Evolutionary conservation across 192 early-diverging fungal genomes (phyloP).

Genomic region (Endogone sp.): DNA sequence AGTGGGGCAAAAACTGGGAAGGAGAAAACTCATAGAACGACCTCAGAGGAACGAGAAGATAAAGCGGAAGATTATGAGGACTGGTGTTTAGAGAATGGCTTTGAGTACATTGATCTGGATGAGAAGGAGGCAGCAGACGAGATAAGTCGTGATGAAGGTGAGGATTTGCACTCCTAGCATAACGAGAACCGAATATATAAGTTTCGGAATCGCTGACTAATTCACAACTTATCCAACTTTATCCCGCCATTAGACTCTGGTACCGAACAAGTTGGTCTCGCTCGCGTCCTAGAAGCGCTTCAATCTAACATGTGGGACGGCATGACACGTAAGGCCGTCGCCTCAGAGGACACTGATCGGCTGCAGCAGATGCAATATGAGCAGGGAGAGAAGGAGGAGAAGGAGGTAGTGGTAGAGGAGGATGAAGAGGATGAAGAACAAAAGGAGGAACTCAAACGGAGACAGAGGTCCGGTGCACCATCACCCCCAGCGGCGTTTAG

Average conservation of each 20-base stretch:
- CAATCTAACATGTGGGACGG: conserved; percentile 69
- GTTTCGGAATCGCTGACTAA: too few relatives aligned
- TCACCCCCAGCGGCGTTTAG: neutral
- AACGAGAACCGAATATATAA: too few relatives aligned
- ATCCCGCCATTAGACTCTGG: neutral
- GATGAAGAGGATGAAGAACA: neutral
- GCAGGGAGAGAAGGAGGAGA: neutral
- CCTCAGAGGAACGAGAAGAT: neutral
- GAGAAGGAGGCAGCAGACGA: conserved; percentile 6
- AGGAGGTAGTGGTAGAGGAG: conserved; percentile 1
- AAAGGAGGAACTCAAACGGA: neutral
- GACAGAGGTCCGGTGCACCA: neutral
- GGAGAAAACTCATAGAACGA: neutral
- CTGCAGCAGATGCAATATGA: neutral
- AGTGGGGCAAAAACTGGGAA: neutral
- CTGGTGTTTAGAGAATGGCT: conserved; percentile 58
- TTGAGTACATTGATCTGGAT: conserved; percentile 62
- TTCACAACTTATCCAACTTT: too few relatives aligned
- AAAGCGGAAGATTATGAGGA: conserved; percentile 37
- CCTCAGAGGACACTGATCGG: neutral
- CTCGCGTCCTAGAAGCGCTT: conserved; percentile 56
- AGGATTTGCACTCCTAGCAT: conserved; percentile 1
- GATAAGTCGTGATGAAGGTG: neutral
- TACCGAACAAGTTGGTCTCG: conserved; percentile 44
- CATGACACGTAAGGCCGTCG: conserved; percentile 28